A percentile compares a stretch with the other conserved stretches of the same genome.
These are phyloP conservation scores for Gentiana macrophylla DNA, from an alignment of 257 asterid species.

Conservation along the genomic window DNA sequence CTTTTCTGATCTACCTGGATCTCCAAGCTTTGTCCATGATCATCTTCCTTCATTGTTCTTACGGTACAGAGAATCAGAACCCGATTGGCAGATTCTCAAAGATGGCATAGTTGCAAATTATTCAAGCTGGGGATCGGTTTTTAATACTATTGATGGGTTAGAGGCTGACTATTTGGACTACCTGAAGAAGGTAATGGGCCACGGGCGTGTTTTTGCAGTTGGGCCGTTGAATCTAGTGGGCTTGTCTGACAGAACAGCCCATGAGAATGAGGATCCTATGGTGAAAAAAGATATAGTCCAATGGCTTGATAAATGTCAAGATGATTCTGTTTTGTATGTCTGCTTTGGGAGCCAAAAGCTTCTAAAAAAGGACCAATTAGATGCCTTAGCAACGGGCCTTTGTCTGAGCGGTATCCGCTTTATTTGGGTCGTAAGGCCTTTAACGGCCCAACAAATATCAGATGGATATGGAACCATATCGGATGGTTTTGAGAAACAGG, in stretches of 20 bases:
- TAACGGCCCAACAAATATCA: slow-evolving; percentile 33
- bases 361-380: slow-evolving; percentile 43
- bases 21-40: slow-evolving; percentile 32
- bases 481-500: slow-evolving; percentile 40
- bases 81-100: slow-evolving; percentile 15
- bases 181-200: slow-evolving; percentile 28
- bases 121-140: slow-evolving; percentile 42
- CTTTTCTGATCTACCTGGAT: slow-evolving; percentile 36
- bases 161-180: slow-evolving; percentile 38
- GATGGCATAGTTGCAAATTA: slow-evolving; percentile 31
- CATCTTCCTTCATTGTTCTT: slow-evolving; percentile 43
- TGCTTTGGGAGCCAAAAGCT: slow-evolving; percentile 69
- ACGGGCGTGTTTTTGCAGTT: slow-evolving; percentile 27
- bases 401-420: slow-evolving; percentile 48
- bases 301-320: slow-evolving; percentile 42
- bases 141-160: slow-evolving; percentile 36
- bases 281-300: slow-evolving; percentile 6
- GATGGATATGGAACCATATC: slow-evolving; percentile 45
- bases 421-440: slow-evolving; percentile 36
- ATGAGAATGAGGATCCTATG: neutral
- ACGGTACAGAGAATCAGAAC: slow-evolving; percentile 25
- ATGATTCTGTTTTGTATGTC: slow-evolving; percentile 51
- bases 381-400: slow-evolving; percentile 53
- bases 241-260: slow-evolving; percentile 15
- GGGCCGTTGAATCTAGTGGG: slow-evolving; percentile 45